A percentile compares a stretch with the other conserved stretches of the same genome.
Conservation (phyloP, 352 stramenopile species). For the Phytophthora multivora region DNA sequence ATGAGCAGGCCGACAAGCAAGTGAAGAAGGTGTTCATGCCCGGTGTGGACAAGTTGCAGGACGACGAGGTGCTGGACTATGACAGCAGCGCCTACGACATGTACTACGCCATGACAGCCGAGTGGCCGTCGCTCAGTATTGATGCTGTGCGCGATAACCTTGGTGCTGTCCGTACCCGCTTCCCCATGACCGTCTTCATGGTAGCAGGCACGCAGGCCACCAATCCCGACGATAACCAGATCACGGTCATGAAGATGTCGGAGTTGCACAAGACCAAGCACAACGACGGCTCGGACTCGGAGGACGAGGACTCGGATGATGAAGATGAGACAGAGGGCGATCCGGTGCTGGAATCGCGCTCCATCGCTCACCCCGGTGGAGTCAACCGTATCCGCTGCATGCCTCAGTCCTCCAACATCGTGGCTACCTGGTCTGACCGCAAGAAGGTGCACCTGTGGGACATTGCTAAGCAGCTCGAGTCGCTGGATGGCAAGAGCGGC, state of each 20-base stretch:
- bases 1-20: slow-evolving; percentile 57
- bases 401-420: slow-evolving; percentile 96
- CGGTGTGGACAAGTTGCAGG: slow-evolving; percentile 86
- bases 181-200: slow-evolving; percentile 96
- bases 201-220: slow-evolving; percentile 97
- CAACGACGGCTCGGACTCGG: slow-evolving; percentile 73
- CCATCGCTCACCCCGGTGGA: slow-evolving; percentile 94
- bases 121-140: slow-evolving; percentile 98
- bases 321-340: slow-evolving; percentile 96
- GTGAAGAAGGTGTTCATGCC: slow-evolving; percentile 95
- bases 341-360: slow-evolving; percentile 95
- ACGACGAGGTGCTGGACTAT: slow-evolving; percentile 97
- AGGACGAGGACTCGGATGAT: slow-evolving; percentile 84
- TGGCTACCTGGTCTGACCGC: slow-evolving; percentile 96
- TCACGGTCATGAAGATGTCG: slow-evolving; percentile 98
- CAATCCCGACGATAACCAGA: slow-evolving; percentile 93
- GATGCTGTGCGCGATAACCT: slow-evolving; percentile 97
- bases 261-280: slow-evolving; percentile 96
- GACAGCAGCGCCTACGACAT: slow-evolving; percentile 99
- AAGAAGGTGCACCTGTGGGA: slow-evolving; percentile 97
- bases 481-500: slow-evolving; percentile 79
- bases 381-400: slow-evolving; percentile 97
- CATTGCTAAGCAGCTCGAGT: slow-evolving; percentile 90
- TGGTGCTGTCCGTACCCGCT: slow-evolving; percentile 92
- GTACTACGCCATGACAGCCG: slow-evolving; percentile 97